Conservation (phyloP, 306 rosid species). For the Quercus engelmannii region DNA sequence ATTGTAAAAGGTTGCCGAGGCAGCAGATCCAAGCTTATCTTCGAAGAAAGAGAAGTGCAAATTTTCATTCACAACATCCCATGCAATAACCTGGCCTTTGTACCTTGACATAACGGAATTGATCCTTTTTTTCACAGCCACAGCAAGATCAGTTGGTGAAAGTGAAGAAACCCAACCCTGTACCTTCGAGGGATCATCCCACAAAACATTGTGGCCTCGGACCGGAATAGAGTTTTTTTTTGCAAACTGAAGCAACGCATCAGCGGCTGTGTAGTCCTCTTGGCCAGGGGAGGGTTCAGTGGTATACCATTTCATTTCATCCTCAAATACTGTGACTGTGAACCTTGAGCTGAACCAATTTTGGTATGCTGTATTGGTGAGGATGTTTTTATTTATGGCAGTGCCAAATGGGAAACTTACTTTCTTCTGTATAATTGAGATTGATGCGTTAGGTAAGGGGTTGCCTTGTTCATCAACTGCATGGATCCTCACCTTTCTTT, state of each 20-base stretch:
- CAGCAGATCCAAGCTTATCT: slow-evolving; percentile 25
- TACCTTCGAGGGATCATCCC: slow-evolving; percentile 55
- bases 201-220: slow-evolving; percentile 68
- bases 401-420: slow-evolving; percentile 53
- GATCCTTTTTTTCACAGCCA: slow-evolving; percentile 38
- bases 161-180: slow-evolving; percentile 58
- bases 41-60: slow-evolving; percentile 58
- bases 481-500: slow-evolving; percentile 40
- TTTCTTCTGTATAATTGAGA: slow-evolving; percentile 25
- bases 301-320: slow-evolving; percentile 87
- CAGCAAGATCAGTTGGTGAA: slow-evolving; percentile 13
- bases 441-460: slow-evolving; percentile 44
- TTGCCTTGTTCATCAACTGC: slow-evolving; percentile 49
- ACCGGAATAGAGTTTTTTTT: slow-evolving; percentile 38
- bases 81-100: slow-evolving; percentile 52
- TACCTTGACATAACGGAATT: slow-evolving; percentile 47
- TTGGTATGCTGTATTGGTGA: slow-evolving; percentile 45
- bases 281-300: slow-evolving; percentile 39
- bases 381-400: slow-evolving; percentile 50
- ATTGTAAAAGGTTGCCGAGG: slow-evolving; percentile 36
- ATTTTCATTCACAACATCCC: slow-evolving; percentile 87
- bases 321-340: slow-evolving; percentile 51
- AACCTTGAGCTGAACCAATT: slow-evolving; percentile 68
- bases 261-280: slow-evolving; percentile 40
- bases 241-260: slow-evolving; percentile 54